These are phyloP conservation scores for Ogataea corticis DNA, from an alignment of 805 yeast species.

Conservation along the genomic window DNA sequence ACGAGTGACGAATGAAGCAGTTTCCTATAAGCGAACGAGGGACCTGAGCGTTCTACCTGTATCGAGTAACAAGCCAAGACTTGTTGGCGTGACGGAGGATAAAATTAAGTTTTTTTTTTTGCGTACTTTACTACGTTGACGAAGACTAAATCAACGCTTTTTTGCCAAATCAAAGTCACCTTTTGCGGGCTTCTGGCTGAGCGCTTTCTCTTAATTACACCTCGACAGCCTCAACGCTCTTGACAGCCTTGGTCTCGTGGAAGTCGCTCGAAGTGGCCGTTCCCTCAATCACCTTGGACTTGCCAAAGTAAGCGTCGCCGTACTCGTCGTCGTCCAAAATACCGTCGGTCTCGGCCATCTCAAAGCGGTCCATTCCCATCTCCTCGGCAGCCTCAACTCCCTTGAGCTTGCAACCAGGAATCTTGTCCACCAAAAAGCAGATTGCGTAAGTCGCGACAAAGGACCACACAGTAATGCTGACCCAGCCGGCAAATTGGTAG, in stretches of 20 bases:
- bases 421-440: slow-evolving; percentile 48
- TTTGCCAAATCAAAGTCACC: too few species aligned
- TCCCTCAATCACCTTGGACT: slow-evolving; percentile 14
- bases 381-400: slow-evolving; percentile 47
- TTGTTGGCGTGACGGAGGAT: too few species aligned
- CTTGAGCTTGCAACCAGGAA: slow-evolving; percentile 51
- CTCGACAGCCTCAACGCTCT: slow-evolving; percentile 19
- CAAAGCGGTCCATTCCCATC: slow-evolving; percentile 51
- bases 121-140: too few species aligned
- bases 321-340: slow-evolving; percentile 18
- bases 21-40: too few species aligned
- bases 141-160: too few species aligned
- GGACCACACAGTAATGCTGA: slow-evolving; percentile 46
- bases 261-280: slow-evolving; percentile 19
- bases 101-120: too few species aligned
- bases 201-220: slow-evolving; percentile 16
- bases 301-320: slow-evolving; percentile 8
- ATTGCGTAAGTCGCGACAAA: slow-evolving; percentile 41
- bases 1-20: neutral
- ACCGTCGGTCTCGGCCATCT: slow-evolving; percentile 51
- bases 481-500: slow-evolving; percentile 46
- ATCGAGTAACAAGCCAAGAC: too few species aligned
- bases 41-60: too few species aligned
- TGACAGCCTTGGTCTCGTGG: slow-evolving; percentile 18
- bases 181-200: too few species aligned